phyloP scores from a whole-genome alignment of 2,329 filamentous ascomycete genomes.

The Trichoderma sp. region DNA sequence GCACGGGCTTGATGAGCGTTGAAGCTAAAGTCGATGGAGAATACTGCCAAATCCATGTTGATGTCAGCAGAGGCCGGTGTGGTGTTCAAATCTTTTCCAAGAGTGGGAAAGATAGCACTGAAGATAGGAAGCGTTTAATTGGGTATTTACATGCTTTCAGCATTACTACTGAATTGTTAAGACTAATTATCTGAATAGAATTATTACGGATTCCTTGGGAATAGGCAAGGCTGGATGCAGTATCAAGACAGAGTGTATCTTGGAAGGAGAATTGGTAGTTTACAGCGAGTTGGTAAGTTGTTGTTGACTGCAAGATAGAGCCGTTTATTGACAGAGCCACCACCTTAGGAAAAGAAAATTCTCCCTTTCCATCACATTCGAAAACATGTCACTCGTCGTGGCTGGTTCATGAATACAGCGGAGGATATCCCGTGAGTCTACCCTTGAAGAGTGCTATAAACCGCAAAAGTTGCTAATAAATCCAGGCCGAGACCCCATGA shows the following conservation, averaged over 20 bases:
- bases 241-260: constrained; percentile 67
- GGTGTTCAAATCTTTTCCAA: constrained; percentile 86
- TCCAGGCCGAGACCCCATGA: constrained; percentile 52
- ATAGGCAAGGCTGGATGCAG: constrained; percentile 61
- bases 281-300: constrained; percentile 63
- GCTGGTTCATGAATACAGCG: constrained; percentile 66
- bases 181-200: constrained; percentile 38
- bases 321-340: not conserved
- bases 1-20: constrained; percentile 64
- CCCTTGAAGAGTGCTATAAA: not conserved
- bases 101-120: constrained; percentile 84
- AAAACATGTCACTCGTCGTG: constrained; percentile 75
- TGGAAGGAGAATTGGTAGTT: constrained; percentile 82
- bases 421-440: constrained; percentile 65
- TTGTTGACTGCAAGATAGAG: too few species aligned
- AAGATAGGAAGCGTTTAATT: constrained; percentile 65
- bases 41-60: constrained; percentile 85
- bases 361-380: constrained; percentile 80
- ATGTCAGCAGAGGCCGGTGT: constrained; percentile 56
- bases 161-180: not conserved
- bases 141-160: constrained; percentile 39
- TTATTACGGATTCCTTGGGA: constrained; percentile 64
- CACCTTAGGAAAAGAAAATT: constrained; percentile 56
- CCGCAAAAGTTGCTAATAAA: not conserved
- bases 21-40: constrained; percentile 87